phyloP scores from a whole-genome alignment of 768 basidiomycete genomes.

The Asterophora parasitica region DNA sequence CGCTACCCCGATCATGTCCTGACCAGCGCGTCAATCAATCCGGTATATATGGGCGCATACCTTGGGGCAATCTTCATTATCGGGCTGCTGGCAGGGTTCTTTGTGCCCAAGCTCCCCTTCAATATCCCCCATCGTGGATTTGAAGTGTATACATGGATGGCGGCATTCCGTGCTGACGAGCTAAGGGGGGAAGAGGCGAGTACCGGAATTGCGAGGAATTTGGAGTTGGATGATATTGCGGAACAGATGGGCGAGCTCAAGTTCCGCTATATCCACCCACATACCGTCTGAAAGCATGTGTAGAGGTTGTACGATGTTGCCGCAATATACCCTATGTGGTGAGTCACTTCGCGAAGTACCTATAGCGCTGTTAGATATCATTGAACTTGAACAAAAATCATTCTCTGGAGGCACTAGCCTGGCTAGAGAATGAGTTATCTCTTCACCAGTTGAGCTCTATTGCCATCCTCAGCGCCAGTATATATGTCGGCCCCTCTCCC shows the following conservation, averaged over 20 bases:
- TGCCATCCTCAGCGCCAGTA: too few relatives aligned
- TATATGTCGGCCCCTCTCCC: too few relatives aligned
- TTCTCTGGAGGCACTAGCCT: too few relatives aligned
- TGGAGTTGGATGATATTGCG: constrained; percentile 26
- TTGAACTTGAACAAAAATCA: too few relatives aligned
- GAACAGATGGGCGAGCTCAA: constrained; percentile 23
- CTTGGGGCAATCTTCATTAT: constrained; percentile 23
- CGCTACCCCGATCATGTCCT: constrained; percentile 27
- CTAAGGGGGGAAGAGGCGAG: constrained; percentile 19
- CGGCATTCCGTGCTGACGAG: constrained; percentile 26
- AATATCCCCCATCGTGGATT: constrained; percentile 26
- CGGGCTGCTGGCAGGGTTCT: constrained; percentile 27
- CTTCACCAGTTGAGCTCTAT: too few relatives aligned
- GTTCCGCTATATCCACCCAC: constrained; percentile 20
- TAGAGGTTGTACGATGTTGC: too few relatives aligned
- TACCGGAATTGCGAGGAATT: constrained; percentile 19
- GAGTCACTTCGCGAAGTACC: too few relatives aligned
- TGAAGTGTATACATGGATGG: constrained; percentile 27
- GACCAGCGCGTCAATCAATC: constrained; percentile 22
- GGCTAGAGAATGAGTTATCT: too few relatives aligned
- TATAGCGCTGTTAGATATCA: too few relatives aligned
- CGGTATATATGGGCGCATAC: constrained; percentile 20
- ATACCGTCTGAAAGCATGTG: background rate
- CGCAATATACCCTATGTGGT: too few relatives aligned
- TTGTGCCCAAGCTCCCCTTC: constrained; percentile 25